These are phyloP conservation scores for Metschnikowia orientalis DNA, from an alignment of 805 yeast species.

Conservation along the genomic window DNA sequence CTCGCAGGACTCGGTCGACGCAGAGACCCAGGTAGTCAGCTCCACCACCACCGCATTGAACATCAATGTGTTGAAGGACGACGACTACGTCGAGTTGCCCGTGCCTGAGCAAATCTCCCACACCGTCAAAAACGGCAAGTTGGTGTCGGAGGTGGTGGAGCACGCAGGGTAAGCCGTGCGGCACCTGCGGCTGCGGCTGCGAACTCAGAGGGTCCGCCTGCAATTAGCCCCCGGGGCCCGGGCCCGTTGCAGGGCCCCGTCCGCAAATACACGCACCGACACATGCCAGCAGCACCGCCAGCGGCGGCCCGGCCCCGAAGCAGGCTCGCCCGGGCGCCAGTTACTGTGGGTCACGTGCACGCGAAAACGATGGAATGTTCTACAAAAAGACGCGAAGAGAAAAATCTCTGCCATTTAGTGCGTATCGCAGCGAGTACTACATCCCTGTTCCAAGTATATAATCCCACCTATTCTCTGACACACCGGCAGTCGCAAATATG, in stretches of 20 bases:
- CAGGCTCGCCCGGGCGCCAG: not conserved
- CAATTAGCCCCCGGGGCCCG: too few relatives aligned
- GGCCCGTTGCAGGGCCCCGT: too few relatives aligned
- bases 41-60: conserved; percentile 83
- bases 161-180: conserved; percentile 66
- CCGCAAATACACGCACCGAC: too few relatives aligned
- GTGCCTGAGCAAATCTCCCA: conserved; percentile 92
- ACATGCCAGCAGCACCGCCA: too few relatives aligned
- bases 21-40: conserved; percentile 66
- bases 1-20: conserved; percentile 62
- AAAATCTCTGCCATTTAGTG: conserved; percentile 15
- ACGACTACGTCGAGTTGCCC: conserved; percentile 75
- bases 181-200: too few relatives aligned
- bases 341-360: conserved; percentile 17
- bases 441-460: too few relatives aligned
- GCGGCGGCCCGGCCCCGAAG: too few relatives aligned
- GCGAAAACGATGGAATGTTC: conserved; percentile 20
- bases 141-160: conserved; percentile 71
- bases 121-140: conserved; percentile 54
- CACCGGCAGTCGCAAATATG: too few relatives aligned
- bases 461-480: not conserved
- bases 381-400: conserved; percentile 15
- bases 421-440: too few relatives aligned
- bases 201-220: too few relatives aligned
- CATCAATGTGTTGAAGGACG: conserved; percentile 73